These are phyloP conservation scores for Fusarium sp. DNA, from an alignment of 2,329 filamentous ascomycete species.

Conservation along the genomic window DNA sequence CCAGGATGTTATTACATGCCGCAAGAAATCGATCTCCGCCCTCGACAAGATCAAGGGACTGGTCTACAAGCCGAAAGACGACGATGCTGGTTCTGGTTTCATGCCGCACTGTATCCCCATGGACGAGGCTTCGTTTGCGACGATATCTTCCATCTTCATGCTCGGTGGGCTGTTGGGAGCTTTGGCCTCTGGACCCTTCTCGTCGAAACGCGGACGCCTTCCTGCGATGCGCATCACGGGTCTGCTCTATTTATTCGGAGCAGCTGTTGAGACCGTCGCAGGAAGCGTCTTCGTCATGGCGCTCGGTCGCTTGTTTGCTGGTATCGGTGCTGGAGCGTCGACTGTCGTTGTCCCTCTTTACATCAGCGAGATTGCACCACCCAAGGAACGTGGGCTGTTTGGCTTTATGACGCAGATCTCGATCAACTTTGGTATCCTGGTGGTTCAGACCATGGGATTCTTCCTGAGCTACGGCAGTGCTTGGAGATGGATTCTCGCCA, in stretches of 20 bases:
- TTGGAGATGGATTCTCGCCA: conserved; percentile 86
- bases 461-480: conserved; percentile 82
- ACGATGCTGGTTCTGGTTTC: conserved; percentile 39
- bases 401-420: conserved; percentile 89
- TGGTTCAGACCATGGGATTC: conserved; percentile 85
- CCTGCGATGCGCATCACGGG: conserved; percentile 82
- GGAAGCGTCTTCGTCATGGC: conserved; percentile 73
- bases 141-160: conserved; percentile 91
- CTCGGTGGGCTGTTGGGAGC: conserved; percentile 88
- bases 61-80: conserved; percentile 39
- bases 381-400: conserved; percentile 80
- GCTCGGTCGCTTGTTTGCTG: conserved; percentile 80
- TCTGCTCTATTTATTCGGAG: conserved; percentile 79
- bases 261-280: conserved; percentile 78
- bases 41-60: conserved; percentile 43
- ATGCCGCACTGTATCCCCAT: conserved; percentile 88
- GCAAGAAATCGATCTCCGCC: conserved; percentile 60
- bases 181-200: conserved; percentile 80
- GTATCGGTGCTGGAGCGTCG: conserved; percentile 85
- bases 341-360: conserved; percentile 96
- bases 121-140: conserved; percentile 82
- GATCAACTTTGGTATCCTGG: conserved; percentile 89
- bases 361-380: conserved; percentile 90
- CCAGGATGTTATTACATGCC: conserved; percentile 91
- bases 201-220: conserved; percentile 79